These are phyloP conservation scores for Entrophospora sp. DNA, from an alignment of 192 early-diverging fungal species.

Conservation along the genomic window DNA sequence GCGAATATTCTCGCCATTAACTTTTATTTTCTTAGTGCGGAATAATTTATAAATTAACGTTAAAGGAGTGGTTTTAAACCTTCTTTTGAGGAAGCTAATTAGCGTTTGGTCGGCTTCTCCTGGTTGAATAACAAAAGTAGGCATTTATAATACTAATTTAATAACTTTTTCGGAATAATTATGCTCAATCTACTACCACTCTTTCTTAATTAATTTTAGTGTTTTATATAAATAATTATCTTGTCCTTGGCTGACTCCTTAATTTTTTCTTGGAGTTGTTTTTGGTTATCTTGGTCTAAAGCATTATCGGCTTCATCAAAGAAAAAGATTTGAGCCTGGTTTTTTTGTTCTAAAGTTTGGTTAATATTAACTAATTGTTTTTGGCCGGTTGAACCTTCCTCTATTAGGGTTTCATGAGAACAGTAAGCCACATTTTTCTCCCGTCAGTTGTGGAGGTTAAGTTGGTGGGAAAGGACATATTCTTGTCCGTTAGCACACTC, in stretches of 20 bases:
- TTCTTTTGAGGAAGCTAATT: conserved; percentile 12
- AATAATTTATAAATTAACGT: conserved; percentile 13
- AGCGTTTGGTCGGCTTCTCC: conserved; percentile 10
- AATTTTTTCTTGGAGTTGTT: not conserved
- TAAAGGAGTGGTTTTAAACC: not conserved
- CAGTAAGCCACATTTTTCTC: not conserved
- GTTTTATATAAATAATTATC: no score
- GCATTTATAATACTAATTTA: no score
- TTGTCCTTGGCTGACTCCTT: no score
- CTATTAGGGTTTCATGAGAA: not conserved
- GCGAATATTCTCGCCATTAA: not conserved
- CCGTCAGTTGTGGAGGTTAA: not conserved
- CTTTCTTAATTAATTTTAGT: no score
- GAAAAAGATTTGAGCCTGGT: not conserved
- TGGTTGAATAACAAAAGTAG: no score
- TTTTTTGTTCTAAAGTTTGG: not conserved
- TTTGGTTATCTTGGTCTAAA: not conserved
- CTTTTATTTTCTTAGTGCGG: conserved; percentile 12
- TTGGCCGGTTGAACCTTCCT: not conserved
- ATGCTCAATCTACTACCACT: no score
- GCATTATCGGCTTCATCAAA: conserved; percentile 4
- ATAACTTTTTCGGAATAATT: no score
- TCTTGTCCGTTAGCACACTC: not conserved
- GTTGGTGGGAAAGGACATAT: not conserved
- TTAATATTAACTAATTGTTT: not conserved